phyloP scores from a whole-genome alignment of 2,329 filamentous ascomycete genomes.

The Claviceps lovelessii region DNA sequence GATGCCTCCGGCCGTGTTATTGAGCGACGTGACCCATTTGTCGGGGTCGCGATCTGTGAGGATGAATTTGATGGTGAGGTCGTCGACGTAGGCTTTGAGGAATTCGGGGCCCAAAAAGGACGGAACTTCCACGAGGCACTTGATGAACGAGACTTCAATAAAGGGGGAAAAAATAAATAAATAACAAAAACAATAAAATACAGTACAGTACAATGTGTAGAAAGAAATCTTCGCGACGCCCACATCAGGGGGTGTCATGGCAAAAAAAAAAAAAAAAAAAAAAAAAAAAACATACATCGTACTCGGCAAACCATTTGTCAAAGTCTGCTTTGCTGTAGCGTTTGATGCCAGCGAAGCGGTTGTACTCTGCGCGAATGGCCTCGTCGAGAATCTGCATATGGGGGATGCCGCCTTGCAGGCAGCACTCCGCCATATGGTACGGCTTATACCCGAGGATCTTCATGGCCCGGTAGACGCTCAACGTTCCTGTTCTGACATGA shows the following conservation, averaged over 20 bases:
- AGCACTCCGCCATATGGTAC: constrained; percentile 22
- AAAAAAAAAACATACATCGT: constrained; percentile 17
- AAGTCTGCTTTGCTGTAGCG: constrained; percentile 16
- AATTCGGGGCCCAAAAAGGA: constrained; percentile 16
- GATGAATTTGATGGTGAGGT: constrained; percentile 23
- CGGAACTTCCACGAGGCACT: constrained; percentile 9
- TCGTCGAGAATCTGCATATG: constrained; percentile 16
- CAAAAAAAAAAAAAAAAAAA: not conserved
- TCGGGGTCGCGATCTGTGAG: constrained; percentile 20
- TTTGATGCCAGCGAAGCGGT: constrained; percentile 4
- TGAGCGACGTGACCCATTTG: constrained; percentile 16
- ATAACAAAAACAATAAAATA: too few species aligned
- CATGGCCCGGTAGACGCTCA: constrained; percentile 16
- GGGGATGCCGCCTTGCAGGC: constrained; percentile 8
- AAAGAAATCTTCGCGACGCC: too few species aligned
- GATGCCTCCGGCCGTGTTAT: constrained; percentile 12
- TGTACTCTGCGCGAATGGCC: constrained; percentile 16
- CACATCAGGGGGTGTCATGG: too few species aligned
- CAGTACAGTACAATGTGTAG: constrained; percentile 3
- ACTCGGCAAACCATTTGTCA: constrained; percentile 25
- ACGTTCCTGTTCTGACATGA: constrained; percentile 15
- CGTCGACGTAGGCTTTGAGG: constrained; percentile 14
- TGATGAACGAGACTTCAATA: not conserved
- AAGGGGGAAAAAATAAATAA: constrained; percentile 1
- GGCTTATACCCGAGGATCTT: constrained; percentile 21